These are phyloP conservation scores for Tetrahymena borealis DNA, from an alignment of 73 alveolate species.

Conservation along the genomic window DNA sequence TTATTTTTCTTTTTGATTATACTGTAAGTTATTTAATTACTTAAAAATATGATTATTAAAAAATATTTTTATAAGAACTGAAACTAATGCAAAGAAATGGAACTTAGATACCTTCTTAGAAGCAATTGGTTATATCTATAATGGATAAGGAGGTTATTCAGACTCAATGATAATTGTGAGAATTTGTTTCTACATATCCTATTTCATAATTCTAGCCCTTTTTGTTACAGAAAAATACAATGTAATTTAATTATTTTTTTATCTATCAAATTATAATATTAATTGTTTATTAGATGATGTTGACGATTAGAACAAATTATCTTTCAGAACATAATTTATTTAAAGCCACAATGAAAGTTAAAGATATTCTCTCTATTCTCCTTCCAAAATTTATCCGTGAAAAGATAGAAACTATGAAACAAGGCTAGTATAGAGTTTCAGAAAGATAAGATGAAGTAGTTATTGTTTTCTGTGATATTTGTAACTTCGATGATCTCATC, in stretches of 20 bases:
- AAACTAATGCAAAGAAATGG: neutral
- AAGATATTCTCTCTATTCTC: conserved; percentile 15
- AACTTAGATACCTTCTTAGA: neutral
- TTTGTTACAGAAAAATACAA: neutral
- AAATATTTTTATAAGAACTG: neutral
- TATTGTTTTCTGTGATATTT: conserved; percentile 31
- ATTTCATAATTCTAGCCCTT: neutral
- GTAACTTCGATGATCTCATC: conserved; percentile 22
- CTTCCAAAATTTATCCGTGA: conserved; percentile 25
- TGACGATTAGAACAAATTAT: neutral
- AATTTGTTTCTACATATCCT: neutral
- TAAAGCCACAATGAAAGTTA: conserved; percentile 13
- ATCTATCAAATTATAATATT: neutral
- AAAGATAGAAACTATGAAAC: conserved; percentile 15
- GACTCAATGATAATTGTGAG: neutral
- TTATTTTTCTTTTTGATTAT: neutral
- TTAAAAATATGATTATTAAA: neutral
- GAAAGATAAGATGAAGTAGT: conserved; percentile 17
- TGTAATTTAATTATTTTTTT: neutral
- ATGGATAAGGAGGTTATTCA: neutral
- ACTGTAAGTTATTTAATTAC: neutral
- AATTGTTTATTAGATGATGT: neutral
- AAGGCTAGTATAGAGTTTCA: conserved; percentile 17
- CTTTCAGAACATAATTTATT: conserved; percentile 5
- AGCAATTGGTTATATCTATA: neutral